A percentile compares a stretch with the other conserved stretches of the same genome.
These are phyloP conservation scores for Penicillium cataractarum DNA, from an alignment of 495 filamentous ascomycete genomes.

Conservation along the genomic window DNA sequence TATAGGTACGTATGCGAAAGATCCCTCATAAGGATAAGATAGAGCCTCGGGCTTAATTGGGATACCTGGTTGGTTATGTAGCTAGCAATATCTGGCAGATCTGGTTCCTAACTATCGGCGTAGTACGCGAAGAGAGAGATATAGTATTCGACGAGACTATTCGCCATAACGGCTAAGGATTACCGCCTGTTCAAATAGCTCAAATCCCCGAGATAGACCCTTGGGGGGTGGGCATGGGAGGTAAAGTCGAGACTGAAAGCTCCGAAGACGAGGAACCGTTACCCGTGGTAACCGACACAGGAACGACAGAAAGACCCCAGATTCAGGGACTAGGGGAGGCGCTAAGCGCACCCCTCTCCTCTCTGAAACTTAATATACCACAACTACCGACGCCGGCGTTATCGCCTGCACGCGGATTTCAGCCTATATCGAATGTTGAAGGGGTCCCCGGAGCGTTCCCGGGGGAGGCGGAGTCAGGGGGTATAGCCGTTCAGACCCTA, in stretches of 20 bases:
- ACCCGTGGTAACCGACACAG: no score
- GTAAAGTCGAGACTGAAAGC: neutral
- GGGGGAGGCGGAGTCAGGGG: no score
- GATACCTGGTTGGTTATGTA: slow-evolving; percentile 12
- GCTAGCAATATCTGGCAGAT: slow-evolving; percentile 15
- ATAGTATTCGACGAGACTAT: slow-evolving; percentile 6
- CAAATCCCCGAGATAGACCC: neutral
- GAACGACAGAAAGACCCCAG: no score
- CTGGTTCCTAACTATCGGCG: neutral
- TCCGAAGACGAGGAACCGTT: neutral
- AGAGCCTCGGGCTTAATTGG: slow-evolving; percentile 5
- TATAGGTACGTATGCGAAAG: neutral
- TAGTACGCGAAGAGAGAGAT: slow-evolving; percentile 7
- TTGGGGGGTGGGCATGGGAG: neutral
- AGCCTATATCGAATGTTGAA: neutral
- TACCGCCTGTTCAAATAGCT: neutral
- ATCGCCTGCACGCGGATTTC: neutral
- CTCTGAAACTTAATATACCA: no score
- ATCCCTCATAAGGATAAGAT: slow-evolving; percentile 11
- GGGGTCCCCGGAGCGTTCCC: neutral
- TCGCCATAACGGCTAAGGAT: neutral
- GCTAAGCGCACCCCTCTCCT: no score
- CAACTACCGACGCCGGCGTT: neutral
- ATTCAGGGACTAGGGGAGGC: no score
- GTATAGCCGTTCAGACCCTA: neutral